These are phyloP conservation scores for Aspergillus asperescens DNA, from an alignment of 495 filamentous ascomycete genomes.

Conservation along the genomic window DNA sequence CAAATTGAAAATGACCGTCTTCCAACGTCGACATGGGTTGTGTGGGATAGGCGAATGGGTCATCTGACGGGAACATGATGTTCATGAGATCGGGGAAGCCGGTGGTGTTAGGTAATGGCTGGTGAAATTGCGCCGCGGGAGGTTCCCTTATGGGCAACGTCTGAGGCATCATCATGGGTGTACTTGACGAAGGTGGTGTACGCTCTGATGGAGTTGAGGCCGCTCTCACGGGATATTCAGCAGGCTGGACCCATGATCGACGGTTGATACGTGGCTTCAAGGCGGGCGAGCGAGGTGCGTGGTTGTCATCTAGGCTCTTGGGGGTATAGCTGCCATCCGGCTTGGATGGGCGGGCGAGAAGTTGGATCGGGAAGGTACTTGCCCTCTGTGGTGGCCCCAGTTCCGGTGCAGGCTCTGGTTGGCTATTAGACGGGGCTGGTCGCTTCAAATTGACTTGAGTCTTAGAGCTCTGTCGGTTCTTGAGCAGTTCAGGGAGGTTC, in stretches of 20 bases:
- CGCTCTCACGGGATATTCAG: conserved; percentile 30
- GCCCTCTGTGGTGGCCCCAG: conserved; percentile 40
- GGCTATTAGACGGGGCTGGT: conserved; percentile 28
- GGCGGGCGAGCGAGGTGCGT: conserved; percentile 16
- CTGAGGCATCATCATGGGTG: conserved; percentile 16
- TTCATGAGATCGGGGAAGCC: conserved; percentile 68
- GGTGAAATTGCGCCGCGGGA: conserved; percentile 24
- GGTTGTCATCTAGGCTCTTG: conserved; percentile 33
- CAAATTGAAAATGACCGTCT: conserved; percentile 43
- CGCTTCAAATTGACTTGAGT: conserved; percentile 41
- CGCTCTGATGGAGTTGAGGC: conserved; percentile 31
- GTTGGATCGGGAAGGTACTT: conserved; percentile 44
- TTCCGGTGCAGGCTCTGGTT: conserved; percentile 24
- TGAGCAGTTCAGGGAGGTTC: conserved; percentile 65
- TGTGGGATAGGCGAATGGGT: conserved; percentile 86
- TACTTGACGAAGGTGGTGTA: conserved; percentile 20
- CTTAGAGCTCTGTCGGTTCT: conserved; percentile 47
- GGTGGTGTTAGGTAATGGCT: conserved; percentile 28
- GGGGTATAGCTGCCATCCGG: conserved; percentile 20
- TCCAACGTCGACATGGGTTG: conserved; percentile 69
- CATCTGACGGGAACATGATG: conserved; percentile 88
- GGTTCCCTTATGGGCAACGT: conserved; percentile 14
- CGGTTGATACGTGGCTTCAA: conserved; percentile 16
- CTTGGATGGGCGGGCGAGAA: conserved; percentile 22
- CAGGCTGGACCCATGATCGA: conserved; percentile 29